Evolutionary conservation across 305 asterid genomes (phyloP), one percentile per base, ranked within the genome.

Genomic region (Fraxinus nigra): DNA sequence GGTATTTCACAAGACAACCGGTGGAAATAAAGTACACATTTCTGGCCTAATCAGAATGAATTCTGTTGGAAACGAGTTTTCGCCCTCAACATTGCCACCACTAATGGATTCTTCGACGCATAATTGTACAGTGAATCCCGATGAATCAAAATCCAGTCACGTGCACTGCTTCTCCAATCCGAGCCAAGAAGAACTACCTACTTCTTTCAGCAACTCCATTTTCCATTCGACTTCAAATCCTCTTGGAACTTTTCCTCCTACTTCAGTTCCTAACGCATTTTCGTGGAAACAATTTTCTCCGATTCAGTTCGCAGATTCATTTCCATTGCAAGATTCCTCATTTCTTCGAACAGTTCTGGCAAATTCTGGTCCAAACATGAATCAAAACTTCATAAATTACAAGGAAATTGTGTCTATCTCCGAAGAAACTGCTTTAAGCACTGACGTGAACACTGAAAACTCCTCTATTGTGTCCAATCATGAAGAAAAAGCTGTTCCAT

Each of bases 1-100:
- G 85, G 97, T 93, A 0, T 94, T 94, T 70, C 97, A 92, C 14
- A 94, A 94, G 89, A 91, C 90, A 1, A 78, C 87, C 11, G 97
- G 97, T 14, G 98, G 98, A 38, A 93, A 91, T 70, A 94, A 92
- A 67, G 88, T 91, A 40, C 94, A 87, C 69, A 89, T 93, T 34
- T 90, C 94, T 5, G 97, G 91, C 0, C 87, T 91, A 13, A 72
- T 85, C 82, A 81, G 87, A 80, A 78, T 76, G 18, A 85, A 75
- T 63, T 51, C 88, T 2, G 56, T 37, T 7, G 93, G 79, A 26
- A 80, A 75, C 67, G 91, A 86, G 22, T 20, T 79, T 4, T 75
- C 28, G 7, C 79, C 89, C 70, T 63, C 88, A 4, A 5, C 82
- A 16, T 88, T 92, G 72, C 97, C 98, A 70, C 90, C 94, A 13